A percentile compares a stretch with the other conserved stretches of the same genome.
phyloP scores from a whole-genome alignment of 257 asterid genomes.

The Henckelia pumila region DNA sequence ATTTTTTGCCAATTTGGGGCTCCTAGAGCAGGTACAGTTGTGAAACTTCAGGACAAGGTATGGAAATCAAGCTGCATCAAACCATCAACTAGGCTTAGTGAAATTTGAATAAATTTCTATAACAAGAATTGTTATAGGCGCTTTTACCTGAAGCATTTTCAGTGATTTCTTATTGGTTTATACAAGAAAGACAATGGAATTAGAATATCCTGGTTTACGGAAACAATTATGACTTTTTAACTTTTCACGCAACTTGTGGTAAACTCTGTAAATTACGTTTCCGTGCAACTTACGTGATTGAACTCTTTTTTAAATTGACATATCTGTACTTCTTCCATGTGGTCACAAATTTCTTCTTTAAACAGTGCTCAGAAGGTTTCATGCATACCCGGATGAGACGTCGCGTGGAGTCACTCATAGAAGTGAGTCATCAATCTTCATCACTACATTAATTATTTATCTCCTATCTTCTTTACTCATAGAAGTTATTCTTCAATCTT shows the following conservation, averaged over 20 bases:
- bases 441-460: constrained; percentile 9
- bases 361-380: constrained; percentile 93
- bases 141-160: neutral
- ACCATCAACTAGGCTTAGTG: neutral
- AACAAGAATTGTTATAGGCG: neutral
- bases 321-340: constrained; percentile 8
- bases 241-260: neutral
- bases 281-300: constrained; percentile 5
- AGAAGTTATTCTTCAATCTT: constrained; percentile 13
- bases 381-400: constrained; percentile 99
- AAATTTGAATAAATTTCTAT: neutral
- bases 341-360: constrained; percentile 25
- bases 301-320: constrained; percentile 17
- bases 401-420: constrained; percentile 84
- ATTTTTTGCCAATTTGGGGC: neutral
- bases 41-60: neutral
- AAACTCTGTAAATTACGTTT: neutral
- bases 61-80: neutral
- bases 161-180: neutral
- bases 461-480: neutral
- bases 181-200: too few species aligned
- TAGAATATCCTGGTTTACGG: neutral
- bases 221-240: neutral
- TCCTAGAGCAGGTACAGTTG: neutral
- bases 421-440: constrained; percentile 42